Evolutionary conservation across 1,284 basidiomycete genomes (phyloP).

Genomic region (Ganoderma sinense): DNA sequence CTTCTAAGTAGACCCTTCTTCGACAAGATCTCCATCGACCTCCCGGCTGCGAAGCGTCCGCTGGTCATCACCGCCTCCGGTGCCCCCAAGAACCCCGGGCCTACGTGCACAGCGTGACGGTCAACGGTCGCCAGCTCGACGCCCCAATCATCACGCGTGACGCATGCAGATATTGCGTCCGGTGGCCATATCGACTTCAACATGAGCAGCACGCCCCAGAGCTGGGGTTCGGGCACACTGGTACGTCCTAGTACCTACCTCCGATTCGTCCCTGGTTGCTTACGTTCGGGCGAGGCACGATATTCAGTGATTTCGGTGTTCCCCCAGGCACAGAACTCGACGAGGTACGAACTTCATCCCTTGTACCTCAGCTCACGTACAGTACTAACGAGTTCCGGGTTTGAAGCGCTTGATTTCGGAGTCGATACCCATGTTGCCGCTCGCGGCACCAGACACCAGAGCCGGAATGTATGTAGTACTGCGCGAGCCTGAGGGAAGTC

Average conservation of each 20-base stretch:
- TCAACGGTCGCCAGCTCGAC: constrained; percentile 56
- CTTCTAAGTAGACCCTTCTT: constrained; percentile 65
- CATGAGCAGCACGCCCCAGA: constrained; percentile 63
- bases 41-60: constrained; percentile 52
- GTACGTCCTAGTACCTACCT: constrained; percentile 26
- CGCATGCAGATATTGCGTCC: constrained; percentile 61
- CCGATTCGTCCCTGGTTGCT: neutral
- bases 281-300: neutral
- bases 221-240: constrained; percentile 36
- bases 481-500: no score
- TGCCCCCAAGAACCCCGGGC: constrained; percentile 57
- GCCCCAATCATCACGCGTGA: constrained; percentile 59
- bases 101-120: constrained; percentile 63
- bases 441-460: no score
- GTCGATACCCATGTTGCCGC: no score
- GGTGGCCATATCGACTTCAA: constrained; percentile 70
- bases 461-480: no score
- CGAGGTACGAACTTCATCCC: neutral
- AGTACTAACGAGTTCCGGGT: neutral
- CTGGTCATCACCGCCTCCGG: constrained; percentile 62
- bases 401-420: neutral
- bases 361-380: neutral
- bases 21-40: constrained; percentile 62
- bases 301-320: neutral
- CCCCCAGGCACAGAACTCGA: neutral